Conservation (phyloP, 441 rosid genomes). For the Euphorbia celastroides region DNA sequence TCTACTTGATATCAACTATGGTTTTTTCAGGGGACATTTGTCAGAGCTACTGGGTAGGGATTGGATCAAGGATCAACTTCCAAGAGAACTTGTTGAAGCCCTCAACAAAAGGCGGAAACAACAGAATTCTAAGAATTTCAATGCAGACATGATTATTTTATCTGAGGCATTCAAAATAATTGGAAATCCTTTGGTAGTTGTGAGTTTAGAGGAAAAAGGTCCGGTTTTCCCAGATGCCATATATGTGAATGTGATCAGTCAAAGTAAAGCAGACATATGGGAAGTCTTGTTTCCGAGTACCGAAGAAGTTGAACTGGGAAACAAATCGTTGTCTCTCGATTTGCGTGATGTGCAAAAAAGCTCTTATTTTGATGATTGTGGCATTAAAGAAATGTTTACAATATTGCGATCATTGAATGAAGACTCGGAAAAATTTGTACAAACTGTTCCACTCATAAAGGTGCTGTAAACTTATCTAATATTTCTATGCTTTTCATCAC, state of each 20-base stretch:
- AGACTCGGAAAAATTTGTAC: neutral
- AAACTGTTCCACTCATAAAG: slow-evolving; percentile 13
- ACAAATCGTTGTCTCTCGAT: neutral
- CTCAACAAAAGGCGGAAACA: slow-evolving; percentile 10
- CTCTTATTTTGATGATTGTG: neutral
- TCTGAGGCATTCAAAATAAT: slow-evolving; percentile 29
- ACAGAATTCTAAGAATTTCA: neutral
- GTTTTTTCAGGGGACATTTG: slow-evolving; percentile 9
- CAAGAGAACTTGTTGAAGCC: slow-evolving; percentile 20
- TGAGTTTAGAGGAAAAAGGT: neutral
- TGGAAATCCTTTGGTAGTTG: slow-evolving; percentile 13
- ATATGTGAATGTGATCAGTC: slow-evolving; percentile 26
- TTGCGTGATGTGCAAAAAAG: neutral
- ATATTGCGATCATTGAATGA: neutral
- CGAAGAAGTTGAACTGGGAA: neutral
- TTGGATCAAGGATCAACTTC: slow-evolving; percentile 23
- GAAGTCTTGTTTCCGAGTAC: slow-evolving; percentile 23
- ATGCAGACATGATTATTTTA: neutral
- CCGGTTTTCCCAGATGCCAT: slow-evolving; percentile 19
- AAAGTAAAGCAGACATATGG: slow-evolving; percentile 24
- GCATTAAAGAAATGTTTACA: slow-evolving; percentile 14
- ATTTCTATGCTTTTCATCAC: neutral
- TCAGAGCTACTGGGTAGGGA: slow-evolving; percentile 16
- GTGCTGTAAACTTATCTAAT: slow-evolving; percentile 5
- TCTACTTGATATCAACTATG: slow-evolving; percentile 31